A percentile compares a stretch with the other conserved stretches of the same genome.
These are phyloP conservation scores for Ambispora gerdemannii DNA, from an alignment of 192 early-diverging fungal species.

Conservation along the genomic window DNA sequence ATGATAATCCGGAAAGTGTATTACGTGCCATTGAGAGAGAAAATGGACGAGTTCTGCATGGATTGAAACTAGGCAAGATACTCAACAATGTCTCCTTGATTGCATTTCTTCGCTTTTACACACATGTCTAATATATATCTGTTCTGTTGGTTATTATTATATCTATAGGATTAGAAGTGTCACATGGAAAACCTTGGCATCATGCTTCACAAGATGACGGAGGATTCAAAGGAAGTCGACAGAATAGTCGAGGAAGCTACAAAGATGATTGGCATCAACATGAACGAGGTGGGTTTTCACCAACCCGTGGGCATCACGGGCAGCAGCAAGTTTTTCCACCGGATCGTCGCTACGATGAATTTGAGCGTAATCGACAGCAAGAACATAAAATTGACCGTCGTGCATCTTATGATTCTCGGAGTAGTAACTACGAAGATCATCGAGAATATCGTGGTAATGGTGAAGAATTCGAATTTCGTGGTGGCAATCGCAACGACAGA, in stretches of 20 bases:
- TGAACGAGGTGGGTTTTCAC: slow-evolving; percentile 16
- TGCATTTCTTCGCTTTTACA: neutral
- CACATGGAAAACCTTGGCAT: slow-evolving; percentile 30
- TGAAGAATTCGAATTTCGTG: slow-evolving; percentile 1
- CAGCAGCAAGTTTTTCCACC: slow-evolving; percentile 5
- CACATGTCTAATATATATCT: neutral
- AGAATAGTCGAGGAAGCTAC: slow-evolving; percentile 19
- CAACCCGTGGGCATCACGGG: slow-evolving; percentile 16
- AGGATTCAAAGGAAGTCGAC: slow-evolving; percentile 11
- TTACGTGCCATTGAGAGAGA: slow-evolving; percentile 21
- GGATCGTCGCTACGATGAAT: slow-evolving; percentile 26
- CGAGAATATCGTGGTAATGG: slow-evolving; percentile 18
- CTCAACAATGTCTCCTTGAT: no score
- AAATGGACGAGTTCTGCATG: slow-evolving; percentile 31
- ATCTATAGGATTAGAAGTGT: slow-evolving; percentile 27
- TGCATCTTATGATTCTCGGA: slow-evolving; percentile 25
- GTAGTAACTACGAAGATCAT: slow-evolving; percentile 18
- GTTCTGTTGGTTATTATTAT: neutral
- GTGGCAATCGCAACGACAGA: slow-evolving; percentile 4
- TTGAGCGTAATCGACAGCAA: slow-evolving; percentile 21
- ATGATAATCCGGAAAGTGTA: slow-evolving; percentile 29
- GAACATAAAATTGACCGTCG: slow-evolving; percentile 26
- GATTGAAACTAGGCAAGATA: slow-evolving; percentile 30
- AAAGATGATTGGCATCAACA: slow-evolving; percentile 22
- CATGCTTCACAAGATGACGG: neutral